Evolutionary conservation across 2,329 filamentous ascomycete genomes (phyloP), one percentile per base, ranked within the genome.

Genomic region (Leptodontidium sp.): DNA sequence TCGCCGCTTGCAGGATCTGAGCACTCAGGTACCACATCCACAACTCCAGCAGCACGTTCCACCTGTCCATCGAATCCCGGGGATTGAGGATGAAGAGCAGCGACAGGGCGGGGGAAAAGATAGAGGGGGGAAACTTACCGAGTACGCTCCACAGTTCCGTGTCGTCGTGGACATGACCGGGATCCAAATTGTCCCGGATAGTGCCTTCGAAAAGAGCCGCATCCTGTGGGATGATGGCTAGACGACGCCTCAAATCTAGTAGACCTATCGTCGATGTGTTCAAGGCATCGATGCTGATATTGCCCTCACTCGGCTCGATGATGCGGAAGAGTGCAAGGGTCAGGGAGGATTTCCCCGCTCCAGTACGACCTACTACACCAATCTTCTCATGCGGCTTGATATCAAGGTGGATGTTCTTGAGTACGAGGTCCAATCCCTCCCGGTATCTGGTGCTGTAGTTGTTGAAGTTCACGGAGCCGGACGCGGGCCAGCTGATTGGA

Each of bases 321-420:
- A 99, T 94, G 64, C 97, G 90, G 87, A 99, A 99, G 24, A 99
- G 84, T 1, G 96, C 91, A 70, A 99, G 85, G 0, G 96, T 98
- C 70, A 99, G 84, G 11, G 94, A 97, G 70, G 93, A 97, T 84
- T 99, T 99, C 78, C 96, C 96, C 40, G 96, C 96, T 65, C 96
- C 96, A 0, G 96, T 99, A 61, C 96, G 91, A 66, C 96, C 96
- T 40, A 99, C 96, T 12, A 99, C 94, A 70, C 96, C 96, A 79
- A 99, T 96, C 86, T 98, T 99, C 84, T 99, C 96, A 77, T 94
- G 93, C 5, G 95, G 91, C 83, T 97, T 97, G 84, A 99, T 97
- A 78, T 93, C 90, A 15, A 99, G 84, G 76, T 88, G 95, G 81
- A 99, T 90, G 78, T 98, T 92, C 85, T 97, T 98, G 74, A 99